Evolutionary conservation across 192 early-diverging fungal species (phyloP), one percentile per base, ranked within the genome.

Genomic region (Polychytrium aggregatum): DNA sequence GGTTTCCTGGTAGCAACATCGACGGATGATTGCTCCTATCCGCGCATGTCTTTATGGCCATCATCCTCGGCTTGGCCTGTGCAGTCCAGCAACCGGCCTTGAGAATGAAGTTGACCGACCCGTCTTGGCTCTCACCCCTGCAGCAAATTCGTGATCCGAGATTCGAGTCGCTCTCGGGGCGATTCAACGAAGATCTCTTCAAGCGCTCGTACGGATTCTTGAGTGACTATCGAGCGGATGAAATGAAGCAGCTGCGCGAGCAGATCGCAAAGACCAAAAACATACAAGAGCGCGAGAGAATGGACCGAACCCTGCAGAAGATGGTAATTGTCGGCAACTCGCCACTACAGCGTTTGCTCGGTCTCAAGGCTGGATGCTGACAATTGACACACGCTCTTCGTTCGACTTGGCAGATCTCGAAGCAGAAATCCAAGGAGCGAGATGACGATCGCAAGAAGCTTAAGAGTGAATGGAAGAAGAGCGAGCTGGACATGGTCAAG

Each of bases 181-280:
- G 86, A 46, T 72, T 90, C 41, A 96, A 98, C 64, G 79, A 86
- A 31, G 91, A 87, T 28, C 59, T 98, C 40, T 98, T 89, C 61
- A 78, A 90, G 55, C 85, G 86, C 49, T 87, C 91, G 2, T 98
- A 97, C 65, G 73, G 64, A 0, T 98, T 98, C 62, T 49, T 98
- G 21, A 71, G 85, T 26, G 78, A 88, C 30, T 87, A 88, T 53
- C 75, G 82, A 44, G 61, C 77, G 37, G 56, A 67, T 7, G 95
- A 98, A 62, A 71, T 88, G 29, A 72, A 76, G 40, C 55, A 71
- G 55, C 48, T 98, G 34, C 67, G 69, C 42, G 62, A 73, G 26
- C 59, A 74, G 55, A 69, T 88, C 29, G 60, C 63, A 35, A 83
- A 82, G 47, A 76, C 79, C 41, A 84, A 79, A 21, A 72, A 89